A percentile compares a stretch with the other conserved stretches of the same genome.
phyloP scores from a whole-genome alignment of 164 flowering plant genomes.

The Berberis thunbergii region DNA sequence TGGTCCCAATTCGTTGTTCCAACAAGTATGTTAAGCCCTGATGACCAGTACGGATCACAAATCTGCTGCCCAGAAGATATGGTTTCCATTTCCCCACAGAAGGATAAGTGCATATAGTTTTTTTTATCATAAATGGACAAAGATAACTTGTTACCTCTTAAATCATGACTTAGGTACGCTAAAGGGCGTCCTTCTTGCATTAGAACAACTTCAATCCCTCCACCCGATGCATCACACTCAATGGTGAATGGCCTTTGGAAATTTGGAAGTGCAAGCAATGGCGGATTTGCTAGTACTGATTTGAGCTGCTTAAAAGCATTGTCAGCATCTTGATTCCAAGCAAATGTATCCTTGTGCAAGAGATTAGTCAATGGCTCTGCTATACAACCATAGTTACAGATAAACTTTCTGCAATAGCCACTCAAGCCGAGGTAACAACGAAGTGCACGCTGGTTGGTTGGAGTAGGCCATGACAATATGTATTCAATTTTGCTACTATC shows the following conservation, averaged over 20 bases:
- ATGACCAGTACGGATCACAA: background rate
- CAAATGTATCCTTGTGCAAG: background rate
- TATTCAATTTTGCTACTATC: background rate
- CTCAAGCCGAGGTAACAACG: background rate
- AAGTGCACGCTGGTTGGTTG: background rate
- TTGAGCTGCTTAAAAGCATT: background rate
- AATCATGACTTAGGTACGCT: background rate
- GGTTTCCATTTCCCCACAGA: background rate
- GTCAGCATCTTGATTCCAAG: background rate
- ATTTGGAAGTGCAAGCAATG: background rate
- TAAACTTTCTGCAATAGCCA: no score
- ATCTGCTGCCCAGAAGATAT: background rate
- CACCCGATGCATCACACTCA: background rate
- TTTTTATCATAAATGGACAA: background rate
- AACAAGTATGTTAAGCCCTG: background rate
- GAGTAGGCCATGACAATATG: background rate
- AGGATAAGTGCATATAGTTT: background rate
- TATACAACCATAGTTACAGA: background rate
- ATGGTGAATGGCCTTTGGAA: background rate
- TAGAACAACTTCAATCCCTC: background rate
- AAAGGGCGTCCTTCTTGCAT: no score
- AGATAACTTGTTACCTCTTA: background rate
- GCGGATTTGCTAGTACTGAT: background rate
- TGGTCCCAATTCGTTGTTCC: background rate
- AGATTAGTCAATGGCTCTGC: background rate